Conservation (phyloP, 371 early-diverging fungal species). For the Actinomortierella ambigua region DNA sequence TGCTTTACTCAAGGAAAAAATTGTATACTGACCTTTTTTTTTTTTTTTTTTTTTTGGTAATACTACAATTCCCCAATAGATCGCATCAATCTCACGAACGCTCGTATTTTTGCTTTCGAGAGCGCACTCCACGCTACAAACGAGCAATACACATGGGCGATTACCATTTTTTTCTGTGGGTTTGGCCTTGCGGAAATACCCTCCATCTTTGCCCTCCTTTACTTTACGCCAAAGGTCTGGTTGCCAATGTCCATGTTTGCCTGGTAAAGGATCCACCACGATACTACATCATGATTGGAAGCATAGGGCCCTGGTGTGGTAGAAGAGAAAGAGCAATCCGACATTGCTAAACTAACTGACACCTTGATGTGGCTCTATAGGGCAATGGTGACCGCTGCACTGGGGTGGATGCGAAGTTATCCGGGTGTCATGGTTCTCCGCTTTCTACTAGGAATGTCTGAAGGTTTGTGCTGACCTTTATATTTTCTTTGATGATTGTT, state of each 20-base stretch:
- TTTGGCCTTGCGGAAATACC: slow-evolving; percentile 43
- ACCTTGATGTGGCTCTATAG: too few relatives aligned
- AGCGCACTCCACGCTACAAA: slow-evolving; percentile 14
- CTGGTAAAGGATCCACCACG: slow-evolving; percentile 12
- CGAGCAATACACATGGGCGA: slow-evolving; percentile 25
- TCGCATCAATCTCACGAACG: slow-evolving; percentile 28
- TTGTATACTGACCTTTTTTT: not conserved
- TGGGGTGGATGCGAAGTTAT: slow-evolving; percentile 21
- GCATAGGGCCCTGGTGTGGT: not conserved
- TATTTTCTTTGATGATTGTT: not conserved
- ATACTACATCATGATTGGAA: too few relatives aligned
- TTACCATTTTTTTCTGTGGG: slow-evolving; percentile 22
- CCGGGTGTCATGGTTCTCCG: slow-evolving; percentile 8
- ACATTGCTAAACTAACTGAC: too few relatives aligned
- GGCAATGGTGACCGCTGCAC: slow-evolving; percentile 7
- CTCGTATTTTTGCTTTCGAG: slow-evolving; percentile 30
- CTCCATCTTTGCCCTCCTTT: slow-evolving; percentile 27
- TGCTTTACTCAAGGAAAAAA: slow-evolving; percentile 7
- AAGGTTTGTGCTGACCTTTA: not conserved
- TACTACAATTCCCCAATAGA: slow-evolving; percentile 10
- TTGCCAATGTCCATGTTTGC: slow-evolving; percentile 31
- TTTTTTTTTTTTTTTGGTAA: not conserved
- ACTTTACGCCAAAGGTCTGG: slow-evolving; percentile 32
- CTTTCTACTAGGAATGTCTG: slow-evolving; percentile 25
- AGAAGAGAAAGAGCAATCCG: too few relatives aligned